These are phyloP conservation scores for Exophiala spinifera DNA, from an alignment of 2,329 filamentous ascomycete genomes.

Conservation along the genomic window DNA sequence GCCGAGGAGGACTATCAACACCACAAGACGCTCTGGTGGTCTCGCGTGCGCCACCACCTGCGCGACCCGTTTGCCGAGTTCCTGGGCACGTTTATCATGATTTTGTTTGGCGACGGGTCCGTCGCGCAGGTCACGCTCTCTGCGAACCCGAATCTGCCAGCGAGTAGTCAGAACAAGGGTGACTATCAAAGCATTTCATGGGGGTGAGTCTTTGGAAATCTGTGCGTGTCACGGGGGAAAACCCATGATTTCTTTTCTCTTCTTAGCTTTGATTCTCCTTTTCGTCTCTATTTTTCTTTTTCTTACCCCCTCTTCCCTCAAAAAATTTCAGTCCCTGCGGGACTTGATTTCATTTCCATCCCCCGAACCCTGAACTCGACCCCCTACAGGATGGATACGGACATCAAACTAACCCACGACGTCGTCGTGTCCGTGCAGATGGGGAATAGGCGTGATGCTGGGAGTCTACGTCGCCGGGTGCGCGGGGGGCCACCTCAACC, in stretches of 20 bases:
- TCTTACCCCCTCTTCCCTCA: background rate
- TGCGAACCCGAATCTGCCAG: conserved; percentile 25
- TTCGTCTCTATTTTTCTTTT: conserved; percentile 25
- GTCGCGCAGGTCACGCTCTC: conserved; percentile 62
- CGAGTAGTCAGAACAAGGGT: conserved; percentile 29
- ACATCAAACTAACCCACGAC: no score
- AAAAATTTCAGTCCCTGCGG: no score
- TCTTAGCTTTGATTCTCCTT: no score
- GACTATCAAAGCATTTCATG: conserved; percentile 43
- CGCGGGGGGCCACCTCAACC: conserved; percentile 59
- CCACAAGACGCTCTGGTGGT: conserved; percentile 47
- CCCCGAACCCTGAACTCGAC: no score
- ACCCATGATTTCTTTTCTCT: no score
- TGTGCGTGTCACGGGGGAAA: no score
- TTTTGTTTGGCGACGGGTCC: conserved; percentile 62
- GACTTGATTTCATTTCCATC: no score
- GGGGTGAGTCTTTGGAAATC: conserved; percentile 37
- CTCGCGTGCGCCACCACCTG: conserved; percentile 46
- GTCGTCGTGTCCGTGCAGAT: no score
- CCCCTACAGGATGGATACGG: no score
- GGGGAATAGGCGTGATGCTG: conserved; percentile 60
- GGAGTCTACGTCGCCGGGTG: conserved; percentile 59
- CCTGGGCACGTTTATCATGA: conserved; percentile 58
- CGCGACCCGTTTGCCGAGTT: conserved; percentile 60
- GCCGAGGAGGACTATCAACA: conserved; percentile 31